Base-by-base conservation (phyloP, 2,329 filamentous ascomycete species). In the Venturia asperata region DNA sequence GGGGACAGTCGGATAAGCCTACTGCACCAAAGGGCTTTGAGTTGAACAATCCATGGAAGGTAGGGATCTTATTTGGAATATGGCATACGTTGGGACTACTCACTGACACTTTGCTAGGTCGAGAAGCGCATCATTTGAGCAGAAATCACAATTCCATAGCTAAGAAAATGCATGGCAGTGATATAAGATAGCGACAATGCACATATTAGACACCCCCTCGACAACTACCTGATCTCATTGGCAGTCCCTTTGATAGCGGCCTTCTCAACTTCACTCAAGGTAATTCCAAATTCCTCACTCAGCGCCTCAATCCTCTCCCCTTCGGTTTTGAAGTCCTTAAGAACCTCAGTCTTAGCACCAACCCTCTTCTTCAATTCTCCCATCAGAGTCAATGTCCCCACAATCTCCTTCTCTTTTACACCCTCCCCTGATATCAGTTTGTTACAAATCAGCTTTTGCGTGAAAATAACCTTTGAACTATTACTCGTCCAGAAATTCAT, bases 11-110 rank as follows among this genome's bases (percentile, higher is more conserved):
- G 65, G 83, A 85, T 75, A 83, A 80, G 68, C 77, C 80, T 60
- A 75, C 77, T 66, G 85, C 85, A 39, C 85, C 85, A 37, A 75
- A 78, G 65, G 85, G 85, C 67, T 88, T 87, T 76, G 85, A 87
- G 75, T 73, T 87, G 71, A 87, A 82, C 81, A 87, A 86, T 76
- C 83, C 83, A 68, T 88, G 85, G 85, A 85, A 82, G 81, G 85
- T 87, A 80, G 66, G 81, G 58, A 9, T 27, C 19, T n/a, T 56
- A 5, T 37, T 15, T 21, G 30, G 30, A n/a, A 41, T 21, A 21
- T 19, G 37, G 37, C 42, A 42, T 42, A 39, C 15, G 15, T 42
- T 17, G 15, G 1, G 4, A 7, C n/a, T n/a, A 17, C 47, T 42
- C 66, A 67, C 73, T 76, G 67, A 77, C 42, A 69, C 55, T 30